Evolutionary conservation across 2,329 filamentous ascomycete genomes (phyloP), one percentile per base, ranked within the genome.

Genomic region (Lachnellula subtilissima): DNA sequence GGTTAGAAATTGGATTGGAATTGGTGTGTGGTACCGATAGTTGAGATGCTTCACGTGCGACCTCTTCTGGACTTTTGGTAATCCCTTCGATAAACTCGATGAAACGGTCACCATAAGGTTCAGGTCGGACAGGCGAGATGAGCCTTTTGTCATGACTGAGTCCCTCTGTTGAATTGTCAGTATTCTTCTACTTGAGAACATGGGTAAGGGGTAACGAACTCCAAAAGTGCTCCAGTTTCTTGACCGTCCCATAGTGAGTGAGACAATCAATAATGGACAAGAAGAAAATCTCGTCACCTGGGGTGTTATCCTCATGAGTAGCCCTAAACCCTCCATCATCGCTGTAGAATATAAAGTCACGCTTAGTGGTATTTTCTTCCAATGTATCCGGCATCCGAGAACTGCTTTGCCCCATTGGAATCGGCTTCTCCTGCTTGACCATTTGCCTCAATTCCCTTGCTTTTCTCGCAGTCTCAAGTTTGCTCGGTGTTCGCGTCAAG

Each of bases 181-280:
- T 47, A 53, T 25, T 14, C 50, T 17, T 47, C 23, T 19, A 42
- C 12, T 46, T n/a, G 1, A 25, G 28, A n/a, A 36, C 25, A 9
- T 22, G 17, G 25, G 15, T 11, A 9, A 32, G 37, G 14, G 8
- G 7, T 15, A 45, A 62, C 67, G 35, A 60, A 70, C 68, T 99
- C 87, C 92, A 94, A 74, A 97, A 94, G 73, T 97, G 87, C 73
- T 99, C 94, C 59, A 93, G 83, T 70, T 94, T 93, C 76, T 99
- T 99, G 73, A 96, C 83, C 62, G 92, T 85, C 64, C 91, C 91
- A 72, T 97, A 99, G 72, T 97, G 91, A 66, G 94, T 99, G 67
- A 99, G 78, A 72, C 94, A 99, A 74, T 99, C 94, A 72, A 99
- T 99, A 66, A 99, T 95, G 37, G 94, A 95, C 7, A 99, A 83